These are phyloP conservation scores for Drechslerella dactyloides DNA, from an alignment of 2,329 filamentous ascomycete species.

Conservation along the genomic window DNA sequence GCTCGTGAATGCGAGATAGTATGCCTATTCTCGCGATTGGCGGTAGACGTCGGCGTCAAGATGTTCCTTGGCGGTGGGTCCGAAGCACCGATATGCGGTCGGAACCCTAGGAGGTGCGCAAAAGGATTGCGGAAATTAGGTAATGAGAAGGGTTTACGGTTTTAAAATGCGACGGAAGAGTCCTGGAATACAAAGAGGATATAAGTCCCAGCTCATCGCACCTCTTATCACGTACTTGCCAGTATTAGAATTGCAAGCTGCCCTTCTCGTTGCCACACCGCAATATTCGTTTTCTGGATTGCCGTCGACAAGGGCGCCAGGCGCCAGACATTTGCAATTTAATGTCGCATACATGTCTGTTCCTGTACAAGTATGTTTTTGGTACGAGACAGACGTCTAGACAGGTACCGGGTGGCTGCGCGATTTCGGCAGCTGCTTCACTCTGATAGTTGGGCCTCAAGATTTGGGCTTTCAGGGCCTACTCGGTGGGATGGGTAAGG, in stretches of 20 bases:
- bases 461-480: too few relatives aligned
- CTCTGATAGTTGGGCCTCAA: not conserved
- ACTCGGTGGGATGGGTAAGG: too few relatives aligned
- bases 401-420: not conserved
- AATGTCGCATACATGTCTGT: not conserved
- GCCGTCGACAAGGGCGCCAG: too few relatives aligned
- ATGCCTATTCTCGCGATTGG: too few relatives aligned
- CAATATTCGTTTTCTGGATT: not conserved
- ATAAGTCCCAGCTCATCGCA: not conserved
- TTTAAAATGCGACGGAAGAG: not conserved
- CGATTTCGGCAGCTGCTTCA: not conserved
- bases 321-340: not conserved
- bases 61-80: too few relatives aligned
- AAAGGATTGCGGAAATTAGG: too few relatives aligned
- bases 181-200: not conserved
- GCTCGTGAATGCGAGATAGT: too few relatives aligned
- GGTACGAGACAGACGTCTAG: not conserved
- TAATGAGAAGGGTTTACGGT: too few relatives aligned
- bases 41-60: too few relatives aligned
- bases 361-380: not conserved
- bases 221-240: not conserved
- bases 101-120: too few relatives aligned
- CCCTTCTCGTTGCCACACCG: not conserved
- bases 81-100: too few relatives aligned
- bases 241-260: not conserved